Evolutionary conservation across 352 stramenopile species (phyloP), one percentile per base, ranked within the genome.

Genomic region (Phytopythium montanum): DNA sequence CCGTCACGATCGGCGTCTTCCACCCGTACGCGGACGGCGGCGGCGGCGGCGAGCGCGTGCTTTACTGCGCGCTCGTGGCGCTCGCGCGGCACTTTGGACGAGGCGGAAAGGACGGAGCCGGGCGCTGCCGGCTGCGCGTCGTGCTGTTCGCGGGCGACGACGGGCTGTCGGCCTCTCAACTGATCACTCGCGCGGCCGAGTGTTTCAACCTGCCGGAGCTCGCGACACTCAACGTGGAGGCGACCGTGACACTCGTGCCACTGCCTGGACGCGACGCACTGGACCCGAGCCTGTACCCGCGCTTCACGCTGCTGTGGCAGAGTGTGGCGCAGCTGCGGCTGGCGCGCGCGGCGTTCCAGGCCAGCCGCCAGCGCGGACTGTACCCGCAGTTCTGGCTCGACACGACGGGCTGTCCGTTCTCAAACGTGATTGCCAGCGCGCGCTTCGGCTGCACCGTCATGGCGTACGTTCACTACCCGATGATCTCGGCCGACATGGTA

Each of bases 401-500:
- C 69, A 99, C 97, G 5, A 99, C 95, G 0, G 98, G 98, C 21
- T 99, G 88, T 61, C 84, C 97, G 34, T 99, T 99, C 81, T 97
- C 96, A 1, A 99, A 98, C 73, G 70, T 98, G 5, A 72, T 99
- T 3, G 96, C 96, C 1, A 90, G 79, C 60, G 46, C 93, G 5
- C 64, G 97, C 6, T 87, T 84, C 53, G 84, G 87, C 2, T 97
- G 84, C 54, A 85, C 63, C 1, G 85, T 99, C 34, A 80, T 91
- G 3, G 85, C 95, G 48, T 99, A 99, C 84, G 95, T 98, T 28
- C 97, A 99, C 82, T 99, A 99, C 82, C 97, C 98, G 9, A 99
- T 98, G 59, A 99, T 99, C 66, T 99, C 90, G 51, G 98, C 92
- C 34, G 97, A 99, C 66, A 99, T 99, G 98, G 91, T 99, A 36